Evolutionary conservation across 2,329 filamentous ascomycete genomes (phyloP), one percentile per base, ranked within the genome.

Genomic region (Ilyonectria robusta): DNA sequence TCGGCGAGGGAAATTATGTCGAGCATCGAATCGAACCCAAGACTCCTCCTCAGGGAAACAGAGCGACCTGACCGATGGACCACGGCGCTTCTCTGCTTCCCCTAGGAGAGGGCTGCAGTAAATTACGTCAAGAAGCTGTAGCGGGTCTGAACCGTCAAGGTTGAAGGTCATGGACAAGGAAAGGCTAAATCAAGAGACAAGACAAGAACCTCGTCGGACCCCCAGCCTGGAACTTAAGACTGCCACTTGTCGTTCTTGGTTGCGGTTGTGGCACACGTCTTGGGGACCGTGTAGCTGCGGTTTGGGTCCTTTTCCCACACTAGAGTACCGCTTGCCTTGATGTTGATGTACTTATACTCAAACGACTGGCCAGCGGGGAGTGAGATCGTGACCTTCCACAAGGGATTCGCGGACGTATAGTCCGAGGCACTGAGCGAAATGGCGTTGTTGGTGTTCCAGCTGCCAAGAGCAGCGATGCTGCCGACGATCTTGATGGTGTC

Each of bases 311-410:
- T 83, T 81, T 94, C 92, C 91, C 92, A 94, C 2, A 80, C 83
- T 9, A 92, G 79, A 0, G 80, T 81, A 0, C 89, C 88, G 71
- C 87, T 85, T 1, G 79, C 74, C 65, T 84, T 83, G 47, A 91
- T 85, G 56, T 88, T 86, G 72, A 94, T 86, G 76, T 89, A 94
- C 82, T 94, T 93, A 78, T 93, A 94, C 81, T 89, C 75, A 48
- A 94, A 82, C 3, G 78, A 80, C 54, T 83, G 82, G 2, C 91
- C 91, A 0, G 88, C 83, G 0, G 83, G 79, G 17, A 94, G 78
- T 1, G 80, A 81, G 31, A 93, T 76, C 0, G 86, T 86, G 0
- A 79, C 84, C 51, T 81, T 84, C 92, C 92, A 94, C 6, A 92
- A 70, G 1, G 87, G 89, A 72, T 91, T 88, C 37, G 77, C 80